phyloP scores from a whole-genome alignment of 345 rosid species.

The Acer negundo region DNA sequence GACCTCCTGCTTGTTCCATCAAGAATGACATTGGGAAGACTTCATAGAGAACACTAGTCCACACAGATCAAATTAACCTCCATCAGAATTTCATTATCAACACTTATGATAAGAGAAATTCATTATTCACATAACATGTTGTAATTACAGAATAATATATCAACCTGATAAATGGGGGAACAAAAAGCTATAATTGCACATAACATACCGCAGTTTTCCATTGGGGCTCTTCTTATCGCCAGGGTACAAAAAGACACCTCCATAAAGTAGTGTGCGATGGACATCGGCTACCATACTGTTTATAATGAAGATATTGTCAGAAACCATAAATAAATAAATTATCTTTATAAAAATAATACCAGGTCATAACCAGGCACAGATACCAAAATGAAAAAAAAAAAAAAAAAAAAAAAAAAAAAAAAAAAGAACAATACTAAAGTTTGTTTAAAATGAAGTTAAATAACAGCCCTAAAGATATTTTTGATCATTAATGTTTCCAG shows the following conservation, averaged over 20 bases:
- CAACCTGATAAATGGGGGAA: neutral
- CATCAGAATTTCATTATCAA: neutral
- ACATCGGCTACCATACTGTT: conserved; percentile 98
- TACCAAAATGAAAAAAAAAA: neutral
- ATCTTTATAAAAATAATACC: neutral
- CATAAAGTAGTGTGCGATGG: conserved; percentile 93
- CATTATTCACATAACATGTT: neutral
- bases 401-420: neutral
- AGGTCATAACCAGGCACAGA: neutral
- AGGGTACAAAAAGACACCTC: conserved; percentile 96
- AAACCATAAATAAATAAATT: neutral
- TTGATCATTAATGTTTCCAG: neutral
- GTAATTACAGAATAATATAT: neutral
- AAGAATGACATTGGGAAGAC: conserved; percentile 96
- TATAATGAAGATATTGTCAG: conserved; percentile 9
- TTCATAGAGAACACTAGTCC: conserved; percentile 81
- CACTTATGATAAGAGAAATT: neutral
- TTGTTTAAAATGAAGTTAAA: neutral
- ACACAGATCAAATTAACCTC: conserved; percentile 14
- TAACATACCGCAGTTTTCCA: conserved; percentile 88
- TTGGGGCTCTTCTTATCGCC: conserved; percentile 92
- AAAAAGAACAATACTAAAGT: neutral
- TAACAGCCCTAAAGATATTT: neutral
- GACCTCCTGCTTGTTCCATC: conserved; percentile 99
- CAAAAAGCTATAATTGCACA: neutral